Percentiles rank a stretch among this genome's conserved stretches.
Evolutionary conservation across 2,329 filamentous ascomycete species (phyloP).

Genomic region (Arthrocladium fulminans): DNA sequence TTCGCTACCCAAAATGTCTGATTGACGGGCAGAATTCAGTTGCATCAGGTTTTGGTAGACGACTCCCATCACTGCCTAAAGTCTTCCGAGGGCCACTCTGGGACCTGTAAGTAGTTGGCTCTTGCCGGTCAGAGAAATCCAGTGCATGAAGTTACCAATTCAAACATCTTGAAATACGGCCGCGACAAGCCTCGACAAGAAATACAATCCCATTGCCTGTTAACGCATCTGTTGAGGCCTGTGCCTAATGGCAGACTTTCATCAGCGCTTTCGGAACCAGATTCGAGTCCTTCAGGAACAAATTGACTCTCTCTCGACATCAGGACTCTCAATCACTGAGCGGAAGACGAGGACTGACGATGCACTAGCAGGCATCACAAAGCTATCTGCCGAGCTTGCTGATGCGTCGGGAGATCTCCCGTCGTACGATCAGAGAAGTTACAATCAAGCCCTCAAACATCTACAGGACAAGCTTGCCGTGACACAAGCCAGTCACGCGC

Average conservation of each 20-base stretch:
- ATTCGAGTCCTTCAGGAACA: constrained; percentile 58
- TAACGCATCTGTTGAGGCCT: no score
- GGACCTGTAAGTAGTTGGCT: no score
- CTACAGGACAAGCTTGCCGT: constrained; percentile 70
- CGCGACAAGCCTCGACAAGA: no score
- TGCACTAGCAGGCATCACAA: constrained; percentile 68
- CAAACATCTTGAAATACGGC: no score
- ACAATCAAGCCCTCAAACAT: constrained; percentile 73
- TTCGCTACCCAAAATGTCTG: no score
- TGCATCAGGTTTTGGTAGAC: no score
- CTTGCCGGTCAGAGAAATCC: no score
- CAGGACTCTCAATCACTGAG: constrained; percentile 59
- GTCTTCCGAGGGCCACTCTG: no score
- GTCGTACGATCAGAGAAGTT: constrained; percentile 80
- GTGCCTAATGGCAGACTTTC: constrained; percentile 4
- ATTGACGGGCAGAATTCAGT: no score
- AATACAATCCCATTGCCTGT: no score
- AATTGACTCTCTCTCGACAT: constrained; percentile 58
- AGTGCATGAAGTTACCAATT: no score
- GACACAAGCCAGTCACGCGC: constrained; percentile 57
- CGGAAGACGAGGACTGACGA: constrained; percentile 73
- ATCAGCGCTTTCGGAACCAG: constrained; percentile 5
- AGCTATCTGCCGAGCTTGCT: constrained; percentile 72
- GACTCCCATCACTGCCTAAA: no score
- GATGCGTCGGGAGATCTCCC: constrained; percentile 76